Percentiles rank a stretch among this genome's conserved stretches.
These are phyloP conservation scores for Paramecium sonneborni DNA, from an alignment of 73 alveolate genomes.

Conservation along the genomic window DNA sequence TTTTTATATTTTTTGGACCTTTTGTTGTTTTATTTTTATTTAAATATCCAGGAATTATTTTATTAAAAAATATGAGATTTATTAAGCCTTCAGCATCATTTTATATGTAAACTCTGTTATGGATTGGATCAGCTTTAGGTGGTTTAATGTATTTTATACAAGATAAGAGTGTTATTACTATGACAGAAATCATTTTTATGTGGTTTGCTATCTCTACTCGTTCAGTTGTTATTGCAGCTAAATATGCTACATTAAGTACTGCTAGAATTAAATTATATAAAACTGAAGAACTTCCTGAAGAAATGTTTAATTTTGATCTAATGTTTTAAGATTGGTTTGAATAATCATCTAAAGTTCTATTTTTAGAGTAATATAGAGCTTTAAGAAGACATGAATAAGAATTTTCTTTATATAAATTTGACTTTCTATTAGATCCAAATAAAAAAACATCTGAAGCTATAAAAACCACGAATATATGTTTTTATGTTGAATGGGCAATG, in stretches of 20 bases:
- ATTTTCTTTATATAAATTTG: slow-evolving; percentile 5
- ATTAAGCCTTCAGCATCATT: background rate
- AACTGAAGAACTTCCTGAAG: slow-evolving; percentile 27
- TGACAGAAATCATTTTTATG: slow-evolving; percentile 31
- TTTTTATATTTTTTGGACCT: slow-evolving; percentile 34
- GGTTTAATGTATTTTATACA: background rate
- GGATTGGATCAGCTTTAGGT: slow-evolving; percentile 23
- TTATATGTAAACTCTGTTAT: background rate
- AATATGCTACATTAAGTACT: slow-evolving; percentile 1
- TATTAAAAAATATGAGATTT: slow-evolving; percentile 48
- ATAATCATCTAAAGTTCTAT: background rate
- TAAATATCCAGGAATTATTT: slow-evolving; percentile 1
- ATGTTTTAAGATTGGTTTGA: slow-evolving; percentile 31
- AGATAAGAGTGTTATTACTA: background rate
- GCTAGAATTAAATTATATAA: slow-evolving; percentile 14
- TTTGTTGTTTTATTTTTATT: background rate
- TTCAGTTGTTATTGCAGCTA: slow-evolving; percentile 13
- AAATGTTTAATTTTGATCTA: slow-evolving; percentile 37
- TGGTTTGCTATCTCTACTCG: background rate
- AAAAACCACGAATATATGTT: background rate
- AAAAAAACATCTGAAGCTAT: background rate
- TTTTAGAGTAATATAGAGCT: slow-evolving; percentile 17
- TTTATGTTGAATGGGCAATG: background rate
- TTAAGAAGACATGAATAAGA: slow-evolving; percentile 54
- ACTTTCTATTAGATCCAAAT: slow-evolving; percentile 3